phyloP scores from a whole-genome alignment of 257 asterid genomes.

The Penstemon barbatus region DNA sequence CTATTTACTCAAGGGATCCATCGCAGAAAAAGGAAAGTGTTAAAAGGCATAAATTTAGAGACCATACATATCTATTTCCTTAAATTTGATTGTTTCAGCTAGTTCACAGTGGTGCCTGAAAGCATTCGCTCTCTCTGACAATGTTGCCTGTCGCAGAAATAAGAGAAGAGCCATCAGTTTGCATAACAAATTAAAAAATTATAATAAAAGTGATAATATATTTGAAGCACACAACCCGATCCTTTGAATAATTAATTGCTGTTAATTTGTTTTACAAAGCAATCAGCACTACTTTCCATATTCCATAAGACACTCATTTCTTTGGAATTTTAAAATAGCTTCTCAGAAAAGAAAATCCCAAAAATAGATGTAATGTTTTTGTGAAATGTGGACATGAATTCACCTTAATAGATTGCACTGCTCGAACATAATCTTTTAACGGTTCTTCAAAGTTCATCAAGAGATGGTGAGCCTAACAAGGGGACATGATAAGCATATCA shows the following conservation, averaged over 20 bases:
- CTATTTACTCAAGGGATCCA: constrained; percentile 22
- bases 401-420: constrained; percentile 97
- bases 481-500: constrained; percentile 17
- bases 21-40: constrained; percentile 21
- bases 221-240: constrained; percentile 18
- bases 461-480: constrained; percentile 83
- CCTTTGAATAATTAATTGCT: background rate
- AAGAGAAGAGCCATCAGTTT: constrained; percentile 23
- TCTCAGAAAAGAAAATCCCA: constrained; percentile 9
- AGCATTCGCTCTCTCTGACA: constrained; percentile 84
- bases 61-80: constrained; percentile 96
- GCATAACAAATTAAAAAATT: constrained; percentile 16
- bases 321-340: background rate
- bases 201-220: background rate
- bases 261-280: background rate
- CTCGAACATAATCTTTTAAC: constrained; percentile 89
- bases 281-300: constrained; percentile 10
- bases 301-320: background rate
- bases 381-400: constrained; percentile 28
- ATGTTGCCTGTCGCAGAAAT: constrained; percentile 68
- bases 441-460: constrained; percentile 98
- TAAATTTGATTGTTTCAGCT: constrained; percentile 86
- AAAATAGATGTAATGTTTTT: constrained; percentile 1
- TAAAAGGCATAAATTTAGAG: constrained; percentile 18
- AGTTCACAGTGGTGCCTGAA: constrained; percentile 84